Base-by-base conservation (phyloP, 1,139 yeast species). In the Meyerozyma athensensis region DNA sequence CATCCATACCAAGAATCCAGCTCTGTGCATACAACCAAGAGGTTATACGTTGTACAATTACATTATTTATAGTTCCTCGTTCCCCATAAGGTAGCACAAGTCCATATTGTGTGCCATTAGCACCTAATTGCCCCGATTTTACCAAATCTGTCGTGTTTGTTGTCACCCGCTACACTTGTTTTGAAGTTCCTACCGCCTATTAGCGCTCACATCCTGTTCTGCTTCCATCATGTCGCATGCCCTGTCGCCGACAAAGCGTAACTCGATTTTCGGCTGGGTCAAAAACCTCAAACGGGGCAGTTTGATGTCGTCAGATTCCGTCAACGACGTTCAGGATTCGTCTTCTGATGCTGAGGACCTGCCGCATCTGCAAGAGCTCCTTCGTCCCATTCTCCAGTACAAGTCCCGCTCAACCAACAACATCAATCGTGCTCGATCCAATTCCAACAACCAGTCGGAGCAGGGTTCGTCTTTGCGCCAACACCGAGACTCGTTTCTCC, bases 401-500 rank as follows among this genome's bases (percentile, higher is more conserved):
- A 74, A 74, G 48, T 65, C 77, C 13, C 58, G 77, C 34, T 72
- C 79, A 10, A 62, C 73, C 36, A 73, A 69, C 45, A 69, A 74
- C 43, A 74, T 74, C 35, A 59, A 62, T 41, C 46, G 74, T 31
- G 65, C 63, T 8, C 50, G 77, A 40, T 58, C 74, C 38, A 56
- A 62, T 45, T 61, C 71, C 10, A 55, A 60, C 22, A 58, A 60
- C 40, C 62, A 56, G 36, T 55, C 59, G n/a, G 69, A 64, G 37
- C 54, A 52, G 37, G 52, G 52, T 35, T 49, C 55, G 39, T 63
- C 53, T 49, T 64, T 77, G 22, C 64, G 79, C 48, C 78, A 71
- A 44, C 81, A 75, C 47, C 60, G 83, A 26, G 84, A 78, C 53
- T 68, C 76, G 10, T 77, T 77, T 49, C 56, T 79, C 34, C 70